Conservation (phyloP, 495 filamentous ascomycete genomes). For the Xylaria curta region DNA sequence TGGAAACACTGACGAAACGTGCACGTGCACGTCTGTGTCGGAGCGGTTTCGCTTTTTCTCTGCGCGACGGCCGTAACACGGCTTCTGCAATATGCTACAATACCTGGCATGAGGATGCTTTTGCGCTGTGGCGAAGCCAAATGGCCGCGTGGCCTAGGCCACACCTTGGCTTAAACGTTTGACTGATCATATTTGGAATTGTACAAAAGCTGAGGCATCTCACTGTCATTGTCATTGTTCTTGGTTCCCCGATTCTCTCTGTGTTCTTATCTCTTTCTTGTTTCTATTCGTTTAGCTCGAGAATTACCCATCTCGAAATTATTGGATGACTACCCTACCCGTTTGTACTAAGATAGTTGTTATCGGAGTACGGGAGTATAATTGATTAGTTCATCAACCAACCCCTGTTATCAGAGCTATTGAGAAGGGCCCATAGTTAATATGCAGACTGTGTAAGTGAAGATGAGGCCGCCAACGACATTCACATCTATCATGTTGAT, state of each 20-base stretch:
- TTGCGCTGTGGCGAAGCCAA: constrained; percentile 16
- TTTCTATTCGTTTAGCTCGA: neutral
- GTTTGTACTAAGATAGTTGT: neutral
- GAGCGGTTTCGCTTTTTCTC: neutral
- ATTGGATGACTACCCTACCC: neutral
- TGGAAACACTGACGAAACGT: constrained; percentile 5
- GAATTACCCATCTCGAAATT: neutral
- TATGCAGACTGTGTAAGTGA: neutral
- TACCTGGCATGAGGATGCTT: neutral
- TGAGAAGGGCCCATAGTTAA: neutral
- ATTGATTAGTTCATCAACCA: neutral
- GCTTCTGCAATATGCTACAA: neutral
- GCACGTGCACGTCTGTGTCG: constrained; percentile 1
- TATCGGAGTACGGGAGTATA: neutral
- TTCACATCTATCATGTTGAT: neutral
- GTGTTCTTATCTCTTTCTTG: neutral
- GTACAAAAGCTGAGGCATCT: neutral
- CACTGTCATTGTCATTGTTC: neutral
- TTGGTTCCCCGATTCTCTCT: neutral
- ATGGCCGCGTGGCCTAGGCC: constrained; percentile 19
- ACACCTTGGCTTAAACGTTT: neutral
- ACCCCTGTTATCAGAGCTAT: neutral
- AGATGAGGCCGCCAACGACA: constrained; percentile 13
- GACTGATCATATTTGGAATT: constrained; percentile 9
- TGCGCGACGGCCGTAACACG: neutral